A percentile compares a stretch with the other conserved stretches of the same genome.
Conservation (phyloP, 495 filamentous ascomycete genomes). For the Amphirosellinia nigrospora region DNA sequence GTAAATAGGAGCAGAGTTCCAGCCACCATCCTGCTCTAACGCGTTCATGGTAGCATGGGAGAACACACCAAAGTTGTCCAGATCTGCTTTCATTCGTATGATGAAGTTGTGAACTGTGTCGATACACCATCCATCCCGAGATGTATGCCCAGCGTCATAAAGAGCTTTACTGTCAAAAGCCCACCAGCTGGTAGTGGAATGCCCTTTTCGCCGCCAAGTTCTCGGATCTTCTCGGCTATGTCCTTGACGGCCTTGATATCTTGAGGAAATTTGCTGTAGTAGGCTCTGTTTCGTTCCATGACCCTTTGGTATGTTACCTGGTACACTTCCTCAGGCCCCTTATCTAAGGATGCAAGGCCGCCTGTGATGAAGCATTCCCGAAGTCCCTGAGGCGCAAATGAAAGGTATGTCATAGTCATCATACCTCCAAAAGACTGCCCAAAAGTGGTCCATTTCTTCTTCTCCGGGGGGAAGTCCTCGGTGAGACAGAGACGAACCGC, state of each 20-base stretch:
- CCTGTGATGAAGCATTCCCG: conserved; percentile 83
- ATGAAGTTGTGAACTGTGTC: conserved; percentile 75
- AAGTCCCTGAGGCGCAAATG: conserved; percentile 75
- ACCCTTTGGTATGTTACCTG: conserved; percentile 69
- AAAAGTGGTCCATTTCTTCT: conserved; percentile 80
- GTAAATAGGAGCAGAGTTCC: conserved; percentile 81
- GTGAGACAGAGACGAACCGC: conserved; percentile 79
- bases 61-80: conserved; percentile 73
- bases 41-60: conserved; percentile 70
- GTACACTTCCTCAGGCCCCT: conserved; percentile 78
- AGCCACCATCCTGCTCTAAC: conserved; percentile 68
- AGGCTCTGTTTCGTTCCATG: conserved; percentile 66
- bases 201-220: conserved; percentile 50
- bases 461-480: conserved; percentile 67
- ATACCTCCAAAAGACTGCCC: conserved; percentile 96
- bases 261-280: conserved; percentile 85
- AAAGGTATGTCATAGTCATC: conserved; percentile 80
- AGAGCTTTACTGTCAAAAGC: conserved; percentile 67
- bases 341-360: conserved; percentile 77
- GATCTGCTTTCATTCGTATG: conserved; percentile 68
- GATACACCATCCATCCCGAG: conserved; percentile 79
- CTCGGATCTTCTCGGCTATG: conserved; percentile 66
- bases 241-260: conserved; percentile 74
- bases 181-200: conserved; percentile 70
- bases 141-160: conserved; percentile 74